phyloP scores from a whole-genome alignment of 805 yeast genomes.

The Metschnikowia gruessii region DNA sequence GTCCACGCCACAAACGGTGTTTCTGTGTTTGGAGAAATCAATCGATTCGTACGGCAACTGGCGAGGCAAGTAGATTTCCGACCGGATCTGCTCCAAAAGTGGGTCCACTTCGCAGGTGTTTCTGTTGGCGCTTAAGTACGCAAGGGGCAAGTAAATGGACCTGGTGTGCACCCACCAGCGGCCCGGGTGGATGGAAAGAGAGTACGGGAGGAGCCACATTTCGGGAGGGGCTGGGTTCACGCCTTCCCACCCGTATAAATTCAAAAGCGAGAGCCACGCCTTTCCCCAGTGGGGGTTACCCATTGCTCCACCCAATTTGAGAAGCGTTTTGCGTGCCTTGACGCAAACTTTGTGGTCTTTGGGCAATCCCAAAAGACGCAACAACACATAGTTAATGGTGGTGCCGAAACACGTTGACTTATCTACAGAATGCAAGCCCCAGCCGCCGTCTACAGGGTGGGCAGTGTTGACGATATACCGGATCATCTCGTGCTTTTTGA shows the following conservation, averaged over 20 bases:
- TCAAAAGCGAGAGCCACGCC: conserved; percentile 78
- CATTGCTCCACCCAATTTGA: conserved; percentile 81
- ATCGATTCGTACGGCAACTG: conserved; percentile 59
- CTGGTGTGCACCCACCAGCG: conserved; percentile 99
- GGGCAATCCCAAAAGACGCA: conserved; percentile 75
- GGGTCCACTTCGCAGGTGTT: conserved; percentile 60
- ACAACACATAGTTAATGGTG: conserved; percentile 74
- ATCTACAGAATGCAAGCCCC: conserved; percentile 95
- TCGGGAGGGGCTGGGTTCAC: conserved; percentile 99
- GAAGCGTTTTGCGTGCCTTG: conserved; percentile 71
- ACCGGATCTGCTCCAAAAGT: conserved; percentile 60
- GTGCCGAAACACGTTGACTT: conserved; percentile 97
- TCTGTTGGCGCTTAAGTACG: conserved; percentile 65
- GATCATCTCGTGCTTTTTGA: conserved; percentile 63
- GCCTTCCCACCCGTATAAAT: conserved; percentile 90
- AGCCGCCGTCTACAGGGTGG: conserved; percentile 99
- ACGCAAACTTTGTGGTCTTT: conserved; percentile 72
- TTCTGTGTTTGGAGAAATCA: conserved; percentile 67
- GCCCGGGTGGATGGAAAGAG: conserved; percentile 85
- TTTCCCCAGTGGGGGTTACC: conserved; percentile 98
- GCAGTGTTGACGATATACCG: conserved; percentile 88
- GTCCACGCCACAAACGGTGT: conserved; percentile 88
- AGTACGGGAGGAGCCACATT: conserved; percentile 81
- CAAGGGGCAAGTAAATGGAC: conserved; percentile 83
- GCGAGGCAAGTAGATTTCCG: conserved; percentile 62